Conservation (phyloP, 1,139 yeast genomes). For the Kodamaea sp. region DNA sequence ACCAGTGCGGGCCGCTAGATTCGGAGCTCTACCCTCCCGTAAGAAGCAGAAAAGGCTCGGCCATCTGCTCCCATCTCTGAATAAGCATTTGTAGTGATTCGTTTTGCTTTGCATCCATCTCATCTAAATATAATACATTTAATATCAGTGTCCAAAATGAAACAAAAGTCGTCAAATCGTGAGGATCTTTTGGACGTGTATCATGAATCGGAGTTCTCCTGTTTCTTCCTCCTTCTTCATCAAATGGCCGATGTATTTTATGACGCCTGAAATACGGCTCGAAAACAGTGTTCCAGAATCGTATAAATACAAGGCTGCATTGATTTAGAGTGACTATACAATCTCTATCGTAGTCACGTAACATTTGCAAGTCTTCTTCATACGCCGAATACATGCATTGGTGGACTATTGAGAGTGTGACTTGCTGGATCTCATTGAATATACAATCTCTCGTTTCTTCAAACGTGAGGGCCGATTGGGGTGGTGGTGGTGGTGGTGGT, state of each 20-base stretch:
- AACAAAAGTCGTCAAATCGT: conserved; percentile 38
- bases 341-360: conserved; percentile 45
- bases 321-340: conserved; percentile 35
- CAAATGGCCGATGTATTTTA: conserved; percentile 24
- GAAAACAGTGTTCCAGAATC: conserved; percentile 61
- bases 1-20: not conserved
- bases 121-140: conserved; percentile 33
- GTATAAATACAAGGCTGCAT: conserved; percentile 38
- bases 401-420: conserved; percentile 48
- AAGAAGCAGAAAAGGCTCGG: not conserved
- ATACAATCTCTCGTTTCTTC: conserved; percentile 13
- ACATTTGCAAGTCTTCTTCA: conserved; percentile 52
- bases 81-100: conserved; percentile 35
- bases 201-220: conserved; percentile 21
- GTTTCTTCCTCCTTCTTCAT: conserved; percentile 20
- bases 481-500: not conserved
- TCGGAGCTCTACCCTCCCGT: conserved; percentile 6
- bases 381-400: conserved; percentile 51
- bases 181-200: conserved; percentile 24
- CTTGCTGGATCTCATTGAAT: conserved; percentile 39
- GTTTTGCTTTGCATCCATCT: conserved; percentile 37
- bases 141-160: conserved; percentile 52
- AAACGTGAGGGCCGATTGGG: conserved; percentile 1
- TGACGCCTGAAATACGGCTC: conserved; percentile 35
- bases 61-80: conserved; percentile 39